Base-by-base conservation (phyloP, 371 early-diverging fungal genomes). In the Syncephalastrum racemosum region DNA sequence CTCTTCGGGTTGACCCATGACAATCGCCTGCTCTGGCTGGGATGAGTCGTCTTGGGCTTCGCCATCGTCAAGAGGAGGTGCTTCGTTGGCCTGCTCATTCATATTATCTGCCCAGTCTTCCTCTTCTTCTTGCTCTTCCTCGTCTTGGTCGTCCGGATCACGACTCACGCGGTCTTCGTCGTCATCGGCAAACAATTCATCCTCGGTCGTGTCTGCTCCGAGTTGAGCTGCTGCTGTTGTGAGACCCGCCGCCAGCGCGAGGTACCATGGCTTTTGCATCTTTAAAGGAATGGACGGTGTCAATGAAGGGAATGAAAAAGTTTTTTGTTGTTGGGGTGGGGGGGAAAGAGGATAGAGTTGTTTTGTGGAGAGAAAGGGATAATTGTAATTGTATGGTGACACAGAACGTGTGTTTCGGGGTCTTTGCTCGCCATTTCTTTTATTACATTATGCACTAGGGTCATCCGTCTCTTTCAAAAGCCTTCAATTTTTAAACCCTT, bases 1-100 rank as follows among this genome's bases (percentile, higher is more conserved):
- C 16, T 54, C n/a, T 18, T 44, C 54, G 8, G 25, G n/a, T 20
- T 16, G 23, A 8, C 54, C 54, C 31, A 54, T 54, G 39, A 51
- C 22, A 54, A 54, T 54, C 5, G n/a, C 45, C 22, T 31, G 44
- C n/a, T 42, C 25, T 4, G 42, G 54, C 13, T 31, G 36, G 36
- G 36, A 31, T 31, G 44, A 0, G 6, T 54, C 54, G 22, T 54
- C 25, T n/a, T 20, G 39, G 12, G 47, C 46, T 7, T 10, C 3
- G n/a, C 39, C 56, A 10, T 14, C 22, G 12, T 46, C 36, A 4
- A 56, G 7, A 8, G 24, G 12, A 18, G 22, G 5, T 16, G 31
- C 49, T 14, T 36, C 39, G 23, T 46, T 41, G 0, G 46, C 56
- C 10, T 36, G 20, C 10, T 23, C 23, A 23, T 54, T 45, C 4